Percentiles rank a stretch among this genome's conserved stretches.
Conservation (phyloP, 208 protist genomes). For the Trichomonas gallinae region DNA sequence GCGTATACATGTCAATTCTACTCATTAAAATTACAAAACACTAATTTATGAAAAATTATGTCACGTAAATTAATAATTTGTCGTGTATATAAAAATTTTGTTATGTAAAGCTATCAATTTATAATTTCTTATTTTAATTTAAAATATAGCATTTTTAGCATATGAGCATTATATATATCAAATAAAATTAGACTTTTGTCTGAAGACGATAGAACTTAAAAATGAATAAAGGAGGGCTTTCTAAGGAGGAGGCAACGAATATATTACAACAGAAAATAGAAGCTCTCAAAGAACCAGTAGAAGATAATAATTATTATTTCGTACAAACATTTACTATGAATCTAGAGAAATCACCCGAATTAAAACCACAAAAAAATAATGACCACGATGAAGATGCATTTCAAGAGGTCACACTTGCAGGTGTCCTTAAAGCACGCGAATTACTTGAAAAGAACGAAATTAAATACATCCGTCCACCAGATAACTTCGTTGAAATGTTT, state of each 20-base stretch:
- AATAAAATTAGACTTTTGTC: background rate
- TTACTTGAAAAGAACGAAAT: background rate
- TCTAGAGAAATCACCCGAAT: background rate
- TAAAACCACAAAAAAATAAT: background rate
- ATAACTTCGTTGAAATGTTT: background rate
- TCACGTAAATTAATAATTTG: too few relatives aligned
- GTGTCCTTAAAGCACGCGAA: background rate
- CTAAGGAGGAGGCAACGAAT: background rate
- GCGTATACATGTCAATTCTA: too few relatives aligned
- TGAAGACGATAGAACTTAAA: background rate
- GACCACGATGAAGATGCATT: background rate
- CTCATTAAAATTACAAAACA: too few relatives aligned
- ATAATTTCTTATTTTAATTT: too few relatives aligned
- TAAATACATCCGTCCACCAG: background rate
- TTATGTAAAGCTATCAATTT: too few relatives aligned
- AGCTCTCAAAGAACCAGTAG: background rate
- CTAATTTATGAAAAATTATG: too few relatives aligned
- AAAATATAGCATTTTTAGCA: too few relatives aligned
- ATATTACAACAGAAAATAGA: background rate
- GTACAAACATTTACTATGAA: background rate
- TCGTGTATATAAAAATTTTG: too few relatives aligned
- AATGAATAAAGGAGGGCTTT: background rate
- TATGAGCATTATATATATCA: too few relatives aligned
- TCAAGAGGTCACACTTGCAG: background rate
- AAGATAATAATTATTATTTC: background rate